Base-by-base conservation (phyloP, 192 early-diverging fungal genomes). In the Rhizophagus clarus region DNA sequence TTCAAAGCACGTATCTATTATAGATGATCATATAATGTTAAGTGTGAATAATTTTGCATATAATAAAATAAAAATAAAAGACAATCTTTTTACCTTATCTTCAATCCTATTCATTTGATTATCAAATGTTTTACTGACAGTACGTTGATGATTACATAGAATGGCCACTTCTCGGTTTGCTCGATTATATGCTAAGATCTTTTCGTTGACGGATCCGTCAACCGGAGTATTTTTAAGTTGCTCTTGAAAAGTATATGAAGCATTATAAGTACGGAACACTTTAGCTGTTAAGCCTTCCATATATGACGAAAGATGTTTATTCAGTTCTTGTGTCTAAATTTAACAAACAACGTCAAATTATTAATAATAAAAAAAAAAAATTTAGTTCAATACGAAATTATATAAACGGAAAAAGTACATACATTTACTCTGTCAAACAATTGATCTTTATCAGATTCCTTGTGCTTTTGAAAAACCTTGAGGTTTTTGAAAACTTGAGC, bases 261-360 rank as follows among this genome's bases (percentile, higher is more conserved):
- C 98, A 81, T 99, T 99, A 85, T 91, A 98, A 29, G 98, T 99
- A 95, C 98, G 97, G 87, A 99, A 99, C 20, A 99, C 98, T 84
- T 99, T 99, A 66, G 97, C 98, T 7, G 96, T 96, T 68, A 99
- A 84, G 7, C 97, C 96, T 17, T 89, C 86, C 96, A 98, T 98
- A 80, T 94, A 91, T 45, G 79, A 90, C 34, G 91, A 90, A 74
- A 99, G 82, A 81, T 97, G 93, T 85, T 95, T 98, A 85, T 99
- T 99, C 72, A 99, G 86, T 56, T 85, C 79, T 1, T 89, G 75
- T 4, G 97, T 95, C 91, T 95, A 81, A 45, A 22, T 45, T 45
- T 7, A 72, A 49, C n/a, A 1, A 31, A 3, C 47, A 34, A 68
- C 9, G 49, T 17, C 49, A 72, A 37, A 45, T 45, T 66, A 29